Base-by-base conservation (phyloP, 2,329 filamentous ascomycete genomes). In the Verticillium zaregamsianum region DNA sequence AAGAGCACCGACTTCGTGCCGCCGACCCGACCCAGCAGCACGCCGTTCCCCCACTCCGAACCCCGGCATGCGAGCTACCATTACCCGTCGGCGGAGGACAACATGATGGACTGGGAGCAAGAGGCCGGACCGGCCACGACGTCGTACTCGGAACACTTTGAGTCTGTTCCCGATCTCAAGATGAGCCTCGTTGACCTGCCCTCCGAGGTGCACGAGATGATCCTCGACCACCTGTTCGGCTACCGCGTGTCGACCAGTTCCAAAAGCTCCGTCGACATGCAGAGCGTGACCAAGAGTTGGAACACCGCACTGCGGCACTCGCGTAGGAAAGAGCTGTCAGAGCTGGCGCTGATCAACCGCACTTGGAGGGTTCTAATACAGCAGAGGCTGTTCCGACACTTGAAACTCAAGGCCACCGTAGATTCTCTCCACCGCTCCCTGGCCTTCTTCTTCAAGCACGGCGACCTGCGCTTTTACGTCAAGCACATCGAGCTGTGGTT, bases 401-500 rank as follows among this genome's bases (percentile, higher is more conserved):
- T 92, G 76, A 91, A 92, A 74, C 78, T 92, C 67, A 90, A 91
- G 75, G 90, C 88, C 0, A 91, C 88, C 0, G 77, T 84, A 40
- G 80, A 84, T n/a, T 88, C 83, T 17, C 75, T 91, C 49, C 76
- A 83, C 52, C 80, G 86, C 57, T 85, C 88, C 7, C 78, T 83
- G 65, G 65, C 76, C 37, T 91, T 89, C 78, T 90, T 92, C 66
- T 72, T 76, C 17, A 66, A 74, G 11, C 81, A 87, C 63, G 77
- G 81, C 32, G 84, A 90, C 68, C 81, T 92, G 6, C 81, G 84
- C 23, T 67, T 75, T 9, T 86, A 91, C 66, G 86, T 92, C 63
- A 87, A 86, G 66, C 90, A 92, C 69, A 83, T 92, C 63, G 90
- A 92, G 73, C 81, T 92, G 52, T 92, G 90, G 89, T 90, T 92